Evolutionary conservation across 805 yeast genomes (phyloP).

Genomic region (Pichia californica): DNA sequence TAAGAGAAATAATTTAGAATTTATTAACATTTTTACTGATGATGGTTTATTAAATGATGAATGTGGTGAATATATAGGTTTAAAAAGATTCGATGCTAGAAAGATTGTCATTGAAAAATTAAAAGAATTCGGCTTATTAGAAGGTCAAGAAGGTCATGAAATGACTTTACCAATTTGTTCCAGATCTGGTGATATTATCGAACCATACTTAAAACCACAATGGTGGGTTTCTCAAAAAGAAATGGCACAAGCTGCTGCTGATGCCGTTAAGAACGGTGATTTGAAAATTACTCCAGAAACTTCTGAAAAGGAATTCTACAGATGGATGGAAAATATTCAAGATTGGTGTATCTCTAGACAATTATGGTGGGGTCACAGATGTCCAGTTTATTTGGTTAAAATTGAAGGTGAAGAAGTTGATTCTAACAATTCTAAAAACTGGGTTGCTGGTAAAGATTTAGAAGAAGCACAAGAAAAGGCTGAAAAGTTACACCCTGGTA

Average conservation of each 20-base stretch:
- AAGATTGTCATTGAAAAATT: slow-evolving; percentile 71
- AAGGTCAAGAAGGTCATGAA: slow-evolving; percentile 88
- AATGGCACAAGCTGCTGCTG: slow-evolving; percentile 82
- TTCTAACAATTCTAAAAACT: slow-evolving; percentile 57
- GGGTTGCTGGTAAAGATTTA: slow-evolving; percentile 84
- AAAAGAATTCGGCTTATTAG: slow-evolving; percentile 63
- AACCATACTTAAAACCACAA: slow-evolving; percentile 95
- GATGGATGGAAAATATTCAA: slow-evolving; percentile 92
- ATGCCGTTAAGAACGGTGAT: slow-evolving; percentile 77
- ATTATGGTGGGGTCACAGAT: slow-evolving; percentile 93
- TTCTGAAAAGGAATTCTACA: slow-evolving; percentile 89
- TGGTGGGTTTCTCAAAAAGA: slow-evolving; percentile 96
- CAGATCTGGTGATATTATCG: slow-evolving; percentile 95
- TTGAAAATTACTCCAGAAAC: slow-evolving; percentile 80
- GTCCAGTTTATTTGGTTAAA: slow-evolving; percentile 87
- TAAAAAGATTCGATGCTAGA: slow-evolving; percentile 94
- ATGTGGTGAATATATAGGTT: slow-evolving; percentile 90
- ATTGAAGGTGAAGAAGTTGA: slow-evolving; percentile 71
- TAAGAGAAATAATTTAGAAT: slow-evolving; percentile 84
- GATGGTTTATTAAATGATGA: slow-evolving; percentile 85
- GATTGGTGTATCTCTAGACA: slow-evolving; percentile 99
- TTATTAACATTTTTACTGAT: slow-evolving; percentile 86
- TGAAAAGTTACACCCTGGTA: slow-evolving; percentile 58
- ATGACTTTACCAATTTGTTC: slow-evolving; percentile 94
- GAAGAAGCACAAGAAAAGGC: slow-evolving; percentile 89